Percentiles rank a stretch among this genome's conserved stretches.
These are phyloP conservation scores for Solanum pinnatisectum DNA, from an alignment of 257 asterid species.

Conservation along the genomic window DNA sequence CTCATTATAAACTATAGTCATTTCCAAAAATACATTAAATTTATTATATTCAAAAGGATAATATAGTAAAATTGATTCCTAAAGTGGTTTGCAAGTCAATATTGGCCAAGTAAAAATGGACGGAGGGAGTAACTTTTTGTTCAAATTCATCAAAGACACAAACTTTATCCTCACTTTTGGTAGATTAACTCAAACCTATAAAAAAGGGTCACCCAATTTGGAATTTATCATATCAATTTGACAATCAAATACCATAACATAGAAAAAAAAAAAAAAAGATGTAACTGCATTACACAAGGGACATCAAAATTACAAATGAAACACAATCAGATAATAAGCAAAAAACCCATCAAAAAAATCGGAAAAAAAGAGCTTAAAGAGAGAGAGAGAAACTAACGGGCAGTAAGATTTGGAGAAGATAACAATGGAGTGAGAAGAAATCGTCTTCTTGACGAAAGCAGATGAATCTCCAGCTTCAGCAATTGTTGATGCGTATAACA, in stretches of 20 bases:
- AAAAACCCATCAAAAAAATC: neutral
- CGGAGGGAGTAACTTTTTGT: neutral
- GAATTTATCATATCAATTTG: neutral
- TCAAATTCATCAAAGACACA: neutral
- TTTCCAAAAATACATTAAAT: neutral
- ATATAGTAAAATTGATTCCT: too few relatives aligned
- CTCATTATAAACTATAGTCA: neutral
- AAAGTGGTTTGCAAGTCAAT: too few relatives aligned
- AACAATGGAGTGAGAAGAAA: slow-evolving; percentile 56
- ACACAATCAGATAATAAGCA: neutral
- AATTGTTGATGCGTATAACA: neutral
- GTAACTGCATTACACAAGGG: neutral
- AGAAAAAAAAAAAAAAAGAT: neutral
- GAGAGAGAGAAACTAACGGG: slow-evolving; percentile 34
- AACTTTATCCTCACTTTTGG: neutral
- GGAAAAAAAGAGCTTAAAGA: neutral
- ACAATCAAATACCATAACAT: neutral
- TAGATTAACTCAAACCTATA: neutral
- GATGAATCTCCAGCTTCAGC: slow-evolving; percentile 6
- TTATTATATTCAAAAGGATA: neutral
- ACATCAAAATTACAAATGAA: neutral
- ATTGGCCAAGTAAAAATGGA: neutral
- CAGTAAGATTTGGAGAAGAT: slow-evolving; percentile 95
- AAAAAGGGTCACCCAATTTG: neutral
- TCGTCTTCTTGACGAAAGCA: slow-evolving; percentile 48